Evolutionary conservation across 208 protist species (phyloP), one percentile per base, ranked within the genome.

Genomic region (Lotmaria passim): DNA sequence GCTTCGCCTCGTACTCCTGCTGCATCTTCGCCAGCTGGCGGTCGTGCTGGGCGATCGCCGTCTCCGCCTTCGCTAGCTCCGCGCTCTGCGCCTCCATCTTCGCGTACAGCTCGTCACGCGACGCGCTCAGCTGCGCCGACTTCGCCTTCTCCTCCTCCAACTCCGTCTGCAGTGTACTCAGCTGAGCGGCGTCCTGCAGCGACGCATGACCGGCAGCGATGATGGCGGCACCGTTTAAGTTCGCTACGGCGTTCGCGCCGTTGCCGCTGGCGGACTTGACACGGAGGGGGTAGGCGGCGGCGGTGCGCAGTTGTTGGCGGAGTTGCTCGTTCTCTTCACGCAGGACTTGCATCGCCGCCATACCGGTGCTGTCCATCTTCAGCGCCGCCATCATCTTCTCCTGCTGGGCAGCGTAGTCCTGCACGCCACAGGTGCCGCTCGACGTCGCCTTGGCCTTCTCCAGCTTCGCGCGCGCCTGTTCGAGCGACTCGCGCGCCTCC

Each of bases 1-100:
- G 73, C 61, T 79, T 81, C 14, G 71, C 78, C 68, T 90, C 81
- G 62, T 81, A 93, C 36, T 85, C 86, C 19, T 64, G 77, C 58
- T 74, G 62, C 51, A 90, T 39, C 66, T 90, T 82, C 12, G 74
- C 50, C 36, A 92, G 67, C 63, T 81, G 70, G 10, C 78, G 79
- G 62, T 89, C 73, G 30, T 82, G 53, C 39, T 84, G 83, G 0
- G 83, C 86, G 48, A 77, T 78, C 31, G 65, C 33, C 33, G 59
- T 33, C 61, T 86, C 80, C 26, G 66, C 57, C 50, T 56, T 78
- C 14, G 81, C 75, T 19, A 71, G 59, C 64, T 92, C 83, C 7
- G 78, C 55, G 12, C 83, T 80, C 52, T 79, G 78, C 19, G 79
- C 39, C 71, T 85, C 72, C 30, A 93, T 52, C 55, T 95, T 82